Base-by-base conservation (phyloP, 805 yeast species). In the Starmerella powellii region DNA sequence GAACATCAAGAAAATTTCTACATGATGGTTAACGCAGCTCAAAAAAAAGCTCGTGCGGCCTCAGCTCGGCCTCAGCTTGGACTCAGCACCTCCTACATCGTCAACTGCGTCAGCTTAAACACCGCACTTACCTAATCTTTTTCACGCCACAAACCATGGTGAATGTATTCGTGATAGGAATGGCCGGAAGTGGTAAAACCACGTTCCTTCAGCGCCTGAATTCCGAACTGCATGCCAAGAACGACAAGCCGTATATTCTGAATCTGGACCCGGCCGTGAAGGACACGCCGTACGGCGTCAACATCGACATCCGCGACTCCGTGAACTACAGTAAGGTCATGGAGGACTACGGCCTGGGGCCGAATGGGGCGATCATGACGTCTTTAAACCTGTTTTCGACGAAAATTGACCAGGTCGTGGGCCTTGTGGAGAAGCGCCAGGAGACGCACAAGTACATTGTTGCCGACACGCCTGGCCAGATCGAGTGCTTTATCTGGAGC, bases 391-490 rank as follows among this genome's bases (percentile, higher is more conserved):
- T 91, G 39, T 91, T 91, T 58, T 69, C 95, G 37, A 91, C 99
- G 12, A 91, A 91, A 63, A 85, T 91, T 44, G 99, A 91, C 60
- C 98, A 91, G 64, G 96, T 91, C 4, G 77, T 91, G 37, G 72
- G 73, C 30, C 66, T 91, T 30, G 81, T 88, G 17, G 94, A 86
- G 56, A 85, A 86, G 57, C 74, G 88, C 52, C 65, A 77, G 1
- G 53, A 49, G 15, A 60, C 64, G 41, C 69, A 69, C 50, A 62
- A 74, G 17, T 80, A 86, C 59, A 82, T 87, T 50, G 78, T 91
- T 29, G 74, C 88, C 38, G 99, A 91, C 63, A 91, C 99, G 1
- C 99, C 99, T 0, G 99, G 99, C 11, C 99, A 91, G 63, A 91
- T 91, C 48, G 99, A 91, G 63, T 87, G 96, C 65, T 91, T 91